A percentile compares a stretch with the other conserved stretches of the same genome.
These are phyloP conservation scores for Fagus crenata DNA, from an alignment of 306 rosid species.

Conservation along the genomic window DNA sequence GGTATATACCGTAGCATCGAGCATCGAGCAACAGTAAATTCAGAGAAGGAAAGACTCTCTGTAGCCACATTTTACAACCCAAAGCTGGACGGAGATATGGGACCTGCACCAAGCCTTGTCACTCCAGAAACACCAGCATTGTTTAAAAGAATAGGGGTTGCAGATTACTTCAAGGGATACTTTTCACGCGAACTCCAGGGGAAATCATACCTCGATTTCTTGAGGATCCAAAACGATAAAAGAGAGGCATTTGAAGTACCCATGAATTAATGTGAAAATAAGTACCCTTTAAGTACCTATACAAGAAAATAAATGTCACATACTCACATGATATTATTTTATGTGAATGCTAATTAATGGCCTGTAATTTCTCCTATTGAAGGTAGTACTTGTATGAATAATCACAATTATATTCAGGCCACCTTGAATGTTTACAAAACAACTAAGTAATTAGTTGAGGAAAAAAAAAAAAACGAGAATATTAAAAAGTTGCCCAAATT, in stretches of 20 bases:
- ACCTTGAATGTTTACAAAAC: no score
- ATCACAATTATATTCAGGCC: no score
- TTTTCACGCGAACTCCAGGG: conserved; percentile 17
- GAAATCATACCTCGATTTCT: conserved; percentile 30
- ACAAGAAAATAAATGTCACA: no score
- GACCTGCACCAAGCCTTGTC: conserved; percentile 38
- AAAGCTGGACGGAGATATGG: conserved; percentile 27
- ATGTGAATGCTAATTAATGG: no score
- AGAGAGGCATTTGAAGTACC: background rate
- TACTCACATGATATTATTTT: no score
- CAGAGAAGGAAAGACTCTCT: conserved; percentile 34
- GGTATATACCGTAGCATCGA: conserved; percentile 31
- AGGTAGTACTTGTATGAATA: no score
- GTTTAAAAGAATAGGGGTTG: conserved; percentile 31
- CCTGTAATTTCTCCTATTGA: no score
- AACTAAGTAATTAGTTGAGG: no score
- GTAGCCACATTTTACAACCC: conserved; percentile 36
- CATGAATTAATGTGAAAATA: no score
- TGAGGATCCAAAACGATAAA: conserved; percentile 17
- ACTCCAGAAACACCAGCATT: conserved; percentile 28
- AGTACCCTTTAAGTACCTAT: background rate
- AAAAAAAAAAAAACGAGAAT: no score
- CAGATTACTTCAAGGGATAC: conserved; percentile 18
- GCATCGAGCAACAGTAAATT: conserved; percentile 36
- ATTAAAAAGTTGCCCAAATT: no score